phyloP scores from a whole-genome alignment of 202 grass and related monocot genomes.

The Dendrocalamus latiflorus region DNA sequence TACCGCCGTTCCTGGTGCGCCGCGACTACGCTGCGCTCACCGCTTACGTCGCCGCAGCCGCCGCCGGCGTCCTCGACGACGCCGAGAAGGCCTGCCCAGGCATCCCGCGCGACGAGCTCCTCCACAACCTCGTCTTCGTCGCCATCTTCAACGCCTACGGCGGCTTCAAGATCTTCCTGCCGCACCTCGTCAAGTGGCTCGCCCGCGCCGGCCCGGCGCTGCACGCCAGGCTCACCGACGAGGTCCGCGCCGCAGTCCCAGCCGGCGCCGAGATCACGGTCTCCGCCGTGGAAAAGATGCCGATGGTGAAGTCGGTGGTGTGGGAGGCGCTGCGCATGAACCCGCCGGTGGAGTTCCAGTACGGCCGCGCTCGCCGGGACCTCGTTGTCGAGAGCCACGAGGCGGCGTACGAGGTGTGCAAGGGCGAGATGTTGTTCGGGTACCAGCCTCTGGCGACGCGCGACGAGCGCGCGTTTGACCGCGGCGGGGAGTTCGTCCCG shows the following conservation, averaged over 20 bases:
- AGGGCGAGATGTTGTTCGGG: conserved; percentile 64
- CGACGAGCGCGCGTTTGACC: conserved; percentile 44
- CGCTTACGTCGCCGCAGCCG: conserved; percentile 42
- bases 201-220: conserved; percentile 29
- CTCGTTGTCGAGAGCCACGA: conserved; percentile 62
- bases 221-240: conserved; percentile 3
- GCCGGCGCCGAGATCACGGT: too few species aligned
- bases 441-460: conserved; percentile 63
- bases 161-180: too few species aligned
- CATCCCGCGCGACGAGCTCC: too few species aligned
- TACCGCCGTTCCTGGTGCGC: conserved; percentile 41
- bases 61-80: conserved; percentile 38
- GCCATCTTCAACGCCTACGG: too few species aligned
- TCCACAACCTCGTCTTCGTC: too few species aligned
- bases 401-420: conserved; percentile 49
- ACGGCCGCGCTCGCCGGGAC: conserved; percentile 51
- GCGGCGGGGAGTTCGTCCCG: conserved; percentile 45
- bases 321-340: conserved; percentile 37
- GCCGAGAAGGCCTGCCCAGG: conserved; percentile 19
- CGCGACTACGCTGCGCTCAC: conserved; percentile 48
- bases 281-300: too few species aligned
- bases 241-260: too few species aligned
- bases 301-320: too few species aligned
- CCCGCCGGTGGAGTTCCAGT: conserved; percentile 75
- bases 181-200: not conserved